Evolutionary conservation across 2,329 filamentous ascomycete species (phyloP), one percentile per base, ranked within the genome.

Genomic region (Diplodia seriata): DNA sequence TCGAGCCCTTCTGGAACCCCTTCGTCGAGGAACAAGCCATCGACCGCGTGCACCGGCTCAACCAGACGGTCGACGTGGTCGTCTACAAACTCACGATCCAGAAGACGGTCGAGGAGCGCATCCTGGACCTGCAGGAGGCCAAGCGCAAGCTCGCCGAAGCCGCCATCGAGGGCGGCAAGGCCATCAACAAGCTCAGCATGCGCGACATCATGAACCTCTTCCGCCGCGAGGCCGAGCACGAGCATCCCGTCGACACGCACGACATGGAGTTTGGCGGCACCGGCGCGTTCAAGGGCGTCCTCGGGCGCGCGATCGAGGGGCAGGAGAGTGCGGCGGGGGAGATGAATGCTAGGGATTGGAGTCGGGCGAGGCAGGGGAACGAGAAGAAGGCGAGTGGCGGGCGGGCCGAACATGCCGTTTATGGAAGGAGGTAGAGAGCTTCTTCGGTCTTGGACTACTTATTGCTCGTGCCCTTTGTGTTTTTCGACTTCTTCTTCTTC

Each of bases 1-100:
- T 99, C 53, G 95, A 99, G 79, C 95, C 95, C 0, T 99, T 99
- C 80, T 99, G 95, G 95, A 99, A 99, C 78, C 95, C 93, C 2
- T 99, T 99, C 76, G 93, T 99, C 40, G 95, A 99, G 83, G 95
- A 99, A 78, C 95, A 99, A 84, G 95, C 95, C 59, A 99, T 99
- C 73, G 95, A 99, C 79, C 93, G 95, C 66, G 95, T 99, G 31
- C 95, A 99, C 77, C 93, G 95, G n/a, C 90, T 99, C 65, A 98
- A 97, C 50, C 95, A 99, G 80, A 97, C 93, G 1, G 86, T 94
- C 50, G 94, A 98, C 76, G 95, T 99, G 40, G 88, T 94, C 67
- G 93, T 99, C 70, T 99, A 97, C 84, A 96, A 95, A 74, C 87
- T 99, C 74, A 97, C 93, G 2, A 90, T 99, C 70, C 87, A 88